phyloP scores from a whole-genome alignment of 2,329 filamentous ascomycete genomes.

The Scytalidium lignicola region DNA sequence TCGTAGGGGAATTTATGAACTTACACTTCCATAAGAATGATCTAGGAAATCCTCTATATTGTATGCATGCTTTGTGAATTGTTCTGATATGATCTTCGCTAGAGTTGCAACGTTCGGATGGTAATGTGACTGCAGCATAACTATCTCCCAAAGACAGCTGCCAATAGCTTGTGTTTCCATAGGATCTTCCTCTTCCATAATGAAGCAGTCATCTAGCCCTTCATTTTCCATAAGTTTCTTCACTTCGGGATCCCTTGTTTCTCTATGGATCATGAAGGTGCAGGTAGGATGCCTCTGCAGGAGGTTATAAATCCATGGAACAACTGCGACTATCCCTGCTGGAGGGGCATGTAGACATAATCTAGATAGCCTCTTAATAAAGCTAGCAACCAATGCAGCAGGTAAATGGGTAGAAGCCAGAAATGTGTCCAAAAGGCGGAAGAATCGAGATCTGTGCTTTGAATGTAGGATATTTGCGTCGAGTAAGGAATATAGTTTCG shows the following conservation, averaged over 20 bases:
- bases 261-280: constrained; percentile 93
- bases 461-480: constrained; percentile 85
- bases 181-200: constrained; percentile 71
- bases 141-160: constrained; percentile 91
- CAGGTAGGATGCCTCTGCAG: constrained; percentile 84
- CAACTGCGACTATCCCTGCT: constrained; percentile 77
- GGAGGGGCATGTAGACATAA: constrained; percentile 85
- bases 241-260: constrained; percentile 51
- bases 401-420: constrained; percentile 88
- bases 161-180: constrained; percentile 84
- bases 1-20: constrained; percentile 25
- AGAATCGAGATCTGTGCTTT: constrained; percentile 89
- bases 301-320: constrained; percentile 95
- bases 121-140: constrained; percentile 86
- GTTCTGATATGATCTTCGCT: constrained; percentile 88
- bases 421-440: constrained; percentile 87
- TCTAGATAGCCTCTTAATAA: constrained; percentile 87
- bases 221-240: constrained; percentile 55
- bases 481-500: constrained; percentile 88
- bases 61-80: constrained; percentile 94
- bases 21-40: constrained; percentile 79
- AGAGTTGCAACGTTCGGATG: constrained; percentile 95
- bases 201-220: constrained; percentile 68
- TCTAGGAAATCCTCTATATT: constrained; percentile 97
- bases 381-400: constrained; percentile 84